Base-by-base conservation (phyloP, 768 basidiomycete genomes). In the Saitozyma sp. region DNA sequence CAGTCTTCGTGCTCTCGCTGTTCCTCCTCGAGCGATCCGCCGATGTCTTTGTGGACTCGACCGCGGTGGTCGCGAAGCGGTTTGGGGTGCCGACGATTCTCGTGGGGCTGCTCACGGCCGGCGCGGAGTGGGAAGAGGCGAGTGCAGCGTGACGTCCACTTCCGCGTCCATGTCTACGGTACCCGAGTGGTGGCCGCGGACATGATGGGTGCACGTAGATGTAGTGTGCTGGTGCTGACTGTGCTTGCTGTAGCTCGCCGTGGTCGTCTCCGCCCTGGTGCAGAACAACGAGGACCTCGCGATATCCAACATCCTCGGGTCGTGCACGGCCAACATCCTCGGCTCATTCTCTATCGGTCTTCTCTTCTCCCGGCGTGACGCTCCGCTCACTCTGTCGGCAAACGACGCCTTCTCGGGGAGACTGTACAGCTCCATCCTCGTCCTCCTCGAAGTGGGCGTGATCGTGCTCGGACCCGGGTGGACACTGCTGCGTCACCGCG, bases 101-200 rank as follows among this genome's bases (percentile, higher is more conserved):
- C 48, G 58, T 74, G 8, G 72, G 57, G n/a, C 41, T 74, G 16
- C 55, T 71, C 58, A 74, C 72, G 2, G 72, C 67, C 2, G 69
- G 70, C 3, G 72, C 69, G 39, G 70, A 77, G 58, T 67, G 72
- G 68, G 76, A 77, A 58, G 76, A 77, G 70, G 73, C 69, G 56
- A 58, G 70, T 58, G 29, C 29, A 29, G 29, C 5, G 29, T 29
- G 29, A 29, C 29, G 29, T 29, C 29, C 29, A 29, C 29, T 29
- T 29, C 29, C 29, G 38, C 46, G 13, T 29, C 19, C 16, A 38
- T 48, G 17, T 17, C 13, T 14, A 17, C 14, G 13, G 46, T 17
- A 48, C 46, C 46, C 17, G 46, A 29, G 29, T 29, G 29, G 29
- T 29, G 29, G 29, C 29, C 29, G 29, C 29, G 29, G 29, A 29